Base-by-base conservation (phyloP, 2,329 filamentous ascomycete species). In the Nemania serpens region DNA sequence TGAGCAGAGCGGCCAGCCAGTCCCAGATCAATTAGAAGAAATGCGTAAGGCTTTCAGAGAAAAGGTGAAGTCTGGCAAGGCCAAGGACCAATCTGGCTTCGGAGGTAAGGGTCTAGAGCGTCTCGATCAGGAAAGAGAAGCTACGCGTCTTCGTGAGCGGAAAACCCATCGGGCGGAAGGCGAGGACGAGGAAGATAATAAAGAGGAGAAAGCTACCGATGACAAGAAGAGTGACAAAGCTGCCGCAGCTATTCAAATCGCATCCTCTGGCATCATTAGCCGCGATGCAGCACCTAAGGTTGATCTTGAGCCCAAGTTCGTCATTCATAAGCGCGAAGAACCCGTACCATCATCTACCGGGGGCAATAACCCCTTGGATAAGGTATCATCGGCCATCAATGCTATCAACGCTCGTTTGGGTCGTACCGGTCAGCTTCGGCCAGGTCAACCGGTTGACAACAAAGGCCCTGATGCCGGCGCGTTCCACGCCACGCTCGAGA, bases 381-480 rank as follows among this genome's bases (percentile, higher is more conserved):
- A 91, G 79, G 94, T 95, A 61, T 90, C 90, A 61, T 91, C 91
- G n/a, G 94, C 94, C 5, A 93, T 95, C 69, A 92, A 89, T 69
- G 90, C 89, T 75, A 97, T 99, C 78, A 93, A 97, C 75, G 89
- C 88, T 63, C 92, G 95, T 67, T 84, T 99, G 41, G 94, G 91
- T 71, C 91, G 92, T 69, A 91, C 92, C 36, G 93, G 93, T 37
- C 90, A 95, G 74, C 88, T 97, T 70, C 90, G 95, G 62, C 90
- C 91, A 3, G 95, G 95, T 13, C 93, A 96, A 63, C 93, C 95
- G 7, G 96, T 97, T 73, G 95, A 99, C 80, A 99, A 99, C 79
- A 97, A 97, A 77, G 95, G 95, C 1, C 95, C 95, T 0, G 95
- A 99, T 75, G 95, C 95, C 2, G 95, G 95, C 53, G 93, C 93